phyloP scores from a whole-genome alignment of 2,329 filamentous ascomycete species.

The Nemania diffusa region DNA sequence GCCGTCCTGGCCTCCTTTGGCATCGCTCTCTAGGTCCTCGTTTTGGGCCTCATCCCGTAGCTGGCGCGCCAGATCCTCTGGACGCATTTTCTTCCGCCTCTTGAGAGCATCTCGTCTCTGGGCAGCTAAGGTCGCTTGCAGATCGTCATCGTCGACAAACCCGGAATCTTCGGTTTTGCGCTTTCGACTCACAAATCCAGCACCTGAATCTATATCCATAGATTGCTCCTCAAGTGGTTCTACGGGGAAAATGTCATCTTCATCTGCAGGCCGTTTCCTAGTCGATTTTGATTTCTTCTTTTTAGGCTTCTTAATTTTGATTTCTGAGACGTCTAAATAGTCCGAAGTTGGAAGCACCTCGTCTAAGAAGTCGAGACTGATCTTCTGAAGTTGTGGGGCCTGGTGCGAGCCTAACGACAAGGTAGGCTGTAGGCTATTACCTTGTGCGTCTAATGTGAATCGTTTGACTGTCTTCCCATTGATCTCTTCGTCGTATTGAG shows the following conservation, averaged over 20 bases:
- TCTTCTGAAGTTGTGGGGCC: constrained; percentile 73
- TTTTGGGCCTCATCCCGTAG: constrained; percentile 72
- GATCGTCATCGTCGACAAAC: constrained; percentile 90
- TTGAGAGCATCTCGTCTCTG: constrained; percentile 87
- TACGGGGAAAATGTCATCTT: constrained; percentile 67
- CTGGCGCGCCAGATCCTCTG: constrained; percentile 87
- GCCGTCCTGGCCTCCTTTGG: constrained; percentile 51
- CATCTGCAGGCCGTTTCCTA: constrained; percentile 73
- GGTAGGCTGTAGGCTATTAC: constrained; percentile 72
- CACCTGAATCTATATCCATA: constrained; percentile 82
- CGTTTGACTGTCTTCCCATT: constrained; percentile 87
- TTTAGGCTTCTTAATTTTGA: constrained; percentile 95
- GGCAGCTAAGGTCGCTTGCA: constrained; percentile 85
- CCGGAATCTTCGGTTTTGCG: constrained; percentile 71
- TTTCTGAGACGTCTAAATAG: constrained; percentile 84
- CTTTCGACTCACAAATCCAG: constrained; percentile 64
- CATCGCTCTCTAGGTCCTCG: constrained; percentile 61
- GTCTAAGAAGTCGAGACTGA: constrained; percentile 75
- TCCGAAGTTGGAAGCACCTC: constrained; percentile 80
- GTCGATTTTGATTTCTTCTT: constrained; percentile 86
- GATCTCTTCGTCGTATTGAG: constrained; percentile 97
- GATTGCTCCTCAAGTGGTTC: constrained; percentile 55
- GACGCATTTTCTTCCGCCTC: constrained; percentile 87
- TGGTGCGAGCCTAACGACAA: constrained; percentile 63
- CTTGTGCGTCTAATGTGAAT: constrained; percentile 86